These are phyloP conservation scores for Nannochloropsis gaditana DNA, from an alignment of 108 stramenopile genomes.

Conservation along the genomic window DNA sequence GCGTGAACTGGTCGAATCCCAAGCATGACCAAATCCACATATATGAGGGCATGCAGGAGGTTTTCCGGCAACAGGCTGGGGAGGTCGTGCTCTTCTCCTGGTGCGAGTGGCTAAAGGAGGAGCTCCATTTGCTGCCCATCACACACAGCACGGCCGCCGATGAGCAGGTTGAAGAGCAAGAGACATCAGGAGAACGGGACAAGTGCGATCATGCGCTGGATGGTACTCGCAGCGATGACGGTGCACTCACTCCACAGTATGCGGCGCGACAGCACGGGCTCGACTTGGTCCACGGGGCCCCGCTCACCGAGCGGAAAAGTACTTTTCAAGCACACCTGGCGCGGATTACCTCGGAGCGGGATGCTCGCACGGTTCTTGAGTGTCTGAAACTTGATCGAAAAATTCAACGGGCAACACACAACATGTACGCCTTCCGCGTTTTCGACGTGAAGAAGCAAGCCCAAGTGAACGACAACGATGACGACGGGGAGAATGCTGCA, in stretches of 20 bases:
- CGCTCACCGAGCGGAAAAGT: slow-evolving; percentile 46
- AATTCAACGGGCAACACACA: slow-evolving; percentile 44
- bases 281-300: slow-evolving; percentile 40
- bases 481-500: slow-evolving; percentile 44
- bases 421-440: slow-evolving; percentile 41
- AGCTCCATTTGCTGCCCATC: slow-evolving; percentile 17
- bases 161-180: not conserved
- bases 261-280: not conserved
- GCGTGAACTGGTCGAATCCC: not conserved
- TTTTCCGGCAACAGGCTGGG: not conserved
- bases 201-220: not conserved
- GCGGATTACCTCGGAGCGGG: slow-evolving; percentile 31
- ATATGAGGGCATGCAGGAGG: not conserved
- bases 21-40: not conserved
- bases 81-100: not conserved
- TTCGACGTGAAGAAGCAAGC: slow-evolving; percentile 39
- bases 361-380: slow-evolving; percentile 20
- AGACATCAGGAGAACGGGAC: not conserved
- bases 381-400: slow-evolving; percentile 38
- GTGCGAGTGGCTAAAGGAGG: slow-evolving; percentile 21
- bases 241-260: slow-evolving; percentile 2
- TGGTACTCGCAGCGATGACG: not conserved
- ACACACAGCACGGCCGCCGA: not conserved
- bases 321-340: slow-evolving; percentile 45
- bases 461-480: slow-evolving; percentile 48